Evolutionary conservation across 176 grass and related monocot species (phyloP), one percentile per base, ranked within the genome.

Genomic region (Rhynchospora tenuis): DNA sequence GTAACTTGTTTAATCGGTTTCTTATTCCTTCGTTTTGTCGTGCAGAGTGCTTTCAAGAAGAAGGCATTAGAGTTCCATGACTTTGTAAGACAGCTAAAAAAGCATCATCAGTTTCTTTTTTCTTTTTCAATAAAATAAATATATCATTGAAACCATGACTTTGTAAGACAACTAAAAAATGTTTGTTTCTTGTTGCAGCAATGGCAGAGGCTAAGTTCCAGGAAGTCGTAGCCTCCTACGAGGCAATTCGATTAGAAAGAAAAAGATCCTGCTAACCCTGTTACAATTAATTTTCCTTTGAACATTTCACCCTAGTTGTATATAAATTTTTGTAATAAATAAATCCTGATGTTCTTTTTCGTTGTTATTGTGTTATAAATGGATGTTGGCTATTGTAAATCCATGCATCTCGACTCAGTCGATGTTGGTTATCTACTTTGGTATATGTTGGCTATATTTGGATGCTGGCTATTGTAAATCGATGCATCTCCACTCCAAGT

Each of bases 21-120:
- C 59, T 69, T 15, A 69, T 64, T 19, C 77, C 83, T 24, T 9
- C 84, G 68, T 16, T 67, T 42, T 87, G 17, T 23, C 73, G 76
- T 93, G 47, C 74, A 97, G 94, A 88, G 46, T 87, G 94, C 91
- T 47, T 93, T 97, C 59, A 93, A 91, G 81, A 88, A 63, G 84
- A 97, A 97, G 89, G 94, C 91, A 65, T 87, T 93, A 89, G 89
- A 93, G 81, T 90, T 88, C 43, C 94, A 97, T 16, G 94, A 97
- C 50, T 91, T 42, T 76, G 7, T 22, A 14, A 16, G 64, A 17
- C 17, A 24, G n/a, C n/a, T 47, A 73, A 7, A 10, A 14, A 47
- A 87, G 6, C 50, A 79, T 43, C 73, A 68, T 4, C 10, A 17
- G 7, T 67, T 31, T 60, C 46, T n/a, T n/a, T n/a, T 28, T 19